A percentile compares a stretch with the other conserved stretches of the same genome.
phyloP scores from a whole-genome alignment of 139 green algal genomes.

The Chlamydomonas schloesseri region DNA sequence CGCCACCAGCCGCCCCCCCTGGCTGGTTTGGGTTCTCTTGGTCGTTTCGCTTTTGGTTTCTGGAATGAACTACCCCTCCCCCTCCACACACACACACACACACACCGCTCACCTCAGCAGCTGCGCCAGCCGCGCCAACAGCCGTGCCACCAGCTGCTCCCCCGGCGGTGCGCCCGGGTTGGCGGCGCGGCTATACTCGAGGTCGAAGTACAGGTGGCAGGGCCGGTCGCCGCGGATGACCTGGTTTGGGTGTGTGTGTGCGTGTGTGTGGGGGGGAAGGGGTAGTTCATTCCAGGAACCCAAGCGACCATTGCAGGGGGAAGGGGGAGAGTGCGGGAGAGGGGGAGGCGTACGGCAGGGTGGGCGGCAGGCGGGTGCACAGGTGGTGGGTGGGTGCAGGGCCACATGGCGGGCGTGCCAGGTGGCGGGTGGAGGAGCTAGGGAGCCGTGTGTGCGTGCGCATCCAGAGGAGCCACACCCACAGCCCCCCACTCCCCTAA shows the following conservation, averaged over 20 bases:
- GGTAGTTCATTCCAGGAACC: no score
- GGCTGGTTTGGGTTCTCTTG: no score
- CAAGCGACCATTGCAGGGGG: no score
- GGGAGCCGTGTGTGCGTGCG: no score
- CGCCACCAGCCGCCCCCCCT: no score
- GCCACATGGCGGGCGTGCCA: no score
- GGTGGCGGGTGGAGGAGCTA: no score
- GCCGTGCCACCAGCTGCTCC: conserved; percentile 63
- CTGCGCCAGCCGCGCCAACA: conserved; percentile 59
- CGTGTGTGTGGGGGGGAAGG: background rate
- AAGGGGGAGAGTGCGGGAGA: background rate
- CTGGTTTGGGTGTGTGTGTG: background rate
- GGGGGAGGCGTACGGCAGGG: background rate
- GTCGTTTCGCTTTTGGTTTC: no score
- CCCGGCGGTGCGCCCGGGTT: conserved; percentile 74
- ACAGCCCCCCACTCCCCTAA: background rate
- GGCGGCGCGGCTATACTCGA: conserved; percentile 75
- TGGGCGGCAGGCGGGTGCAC: background rate
- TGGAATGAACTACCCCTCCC: no score
- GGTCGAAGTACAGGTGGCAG: conserved; percentile 93
- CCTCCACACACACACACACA: background rate
- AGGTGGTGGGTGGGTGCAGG: background rate
- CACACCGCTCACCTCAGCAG: conserved; percentile 16
- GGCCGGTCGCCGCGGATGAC: conserved; percentile 77
- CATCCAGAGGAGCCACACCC: no score